Evolutionary conservation across 495 filamentous ascomycete genomes (phyloP), one percentile per base, ranked within the genome.

Genomic region (Entonaema liquescens): DNA sequence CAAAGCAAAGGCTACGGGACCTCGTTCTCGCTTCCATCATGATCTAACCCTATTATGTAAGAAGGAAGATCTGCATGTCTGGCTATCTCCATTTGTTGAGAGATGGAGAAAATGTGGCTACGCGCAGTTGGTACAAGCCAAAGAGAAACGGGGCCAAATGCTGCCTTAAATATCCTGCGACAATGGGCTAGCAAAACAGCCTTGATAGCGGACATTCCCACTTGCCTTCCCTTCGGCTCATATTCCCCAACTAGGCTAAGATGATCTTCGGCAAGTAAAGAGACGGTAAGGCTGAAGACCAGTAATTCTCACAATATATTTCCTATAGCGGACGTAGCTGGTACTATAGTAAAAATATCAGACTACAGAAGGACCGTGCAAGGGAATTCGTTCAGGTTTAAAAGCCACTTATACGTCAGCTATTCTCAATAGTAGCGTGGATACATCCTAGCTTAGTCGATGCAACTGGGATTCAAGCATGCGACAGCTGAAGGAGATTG

Each of bases 401-500:
- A 52, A 25, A 26, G 3, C 49, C 49, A 52, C 21, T 52, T 52
- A 52, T 52, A 52, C 25, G 25, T 52, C 21, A 42, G 38, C 38
- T 42, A 42, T 8, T 4, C 38, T 12, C 38, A 19, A n/a, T 42
- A 19, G 38, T 44, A 33, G 36, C 21, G 8, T 40, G 55, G 29
- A 31, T 31, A 28, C 33, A 44, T 60, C 40, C 13, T 31, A 3
- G 21, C 19, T 44, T 17, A 56, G 50, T 38, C 35, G 47, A 58
- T 28, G 47, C 57, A 38, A 36, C 15, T 56, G 6, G 49, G 35
- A 60, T 67, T 44, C 36, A 55, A 25, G 29, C 21, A 8, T 44
- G 31, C 33, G 50, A 44, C 56, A 47, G 44, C 59, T 61, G 26
- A 25, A 68, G 50, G 26, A 56, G 50, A 68, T 56, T 61, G 42